phyloP scores from a whole-genome alignment of 2,329 filamentous ascomycete species.

The Aspergillus sp. region DNA sequence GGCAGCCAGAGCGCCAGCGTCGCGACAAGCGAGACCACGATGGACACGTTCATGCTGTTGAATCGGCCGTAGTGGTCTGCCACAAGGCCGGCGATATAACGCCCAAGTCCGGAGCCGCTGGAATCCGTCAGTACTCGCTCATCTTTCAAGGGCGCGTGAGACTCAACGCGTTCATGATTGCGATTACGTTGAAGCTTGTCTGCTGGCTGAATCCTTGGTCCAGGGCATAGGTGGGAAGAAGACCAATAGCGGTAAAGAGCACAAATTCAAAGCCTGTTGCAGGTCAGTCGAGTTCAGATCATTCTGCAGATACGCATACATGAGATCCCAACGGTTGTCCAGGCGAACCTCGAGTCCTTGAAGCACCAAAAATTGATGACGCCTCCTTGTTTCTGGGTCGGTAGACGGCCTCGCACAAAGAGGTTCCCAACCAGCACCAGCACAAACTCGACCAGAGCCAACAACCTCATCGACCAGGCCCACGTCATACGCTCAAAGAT shows the following conservation, averaged over 20 bases:
- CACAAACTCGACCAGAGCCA: constrained; percentile 27
- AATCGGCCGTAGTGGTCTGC: constrained; percentile 40
- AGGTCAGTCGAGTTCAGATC: rapidly evolving
- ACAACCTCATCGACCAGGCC: constrained; percentile 30
- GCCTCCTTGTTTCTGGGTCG: constrained; percentile 23
- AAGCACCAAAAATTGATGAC: constrained; percentile 36
- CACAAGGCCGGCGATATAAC: constrained; percentile 36
- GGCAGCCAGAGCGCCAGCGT: constrained; percentile 28
- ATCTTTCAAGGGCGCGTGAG: too few relatives aligned
- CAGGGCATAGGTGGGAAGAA: constrained; percentile 20
- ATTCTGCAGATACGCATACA: too few relatives aligned
- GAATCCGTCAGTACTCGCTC: constrained; percentile 1
- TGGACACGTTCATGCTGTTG: constrained; percentile 20
- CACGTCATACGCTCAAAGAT: constrained; percentile 28
- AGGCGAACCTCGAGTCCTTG: constrained; percentile 34
- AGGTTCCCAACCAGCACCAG: constrained; percentile 23
- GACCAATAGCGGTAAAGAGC: constrained; percentile 20
- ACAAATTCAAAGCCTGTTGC: constrained; percentile 20
- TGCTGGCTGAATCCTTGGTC: constrained; percentile 19
- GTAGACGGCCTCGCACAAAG: constrained; percentile 30
- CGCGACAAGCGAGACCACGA: constrained; percentile 29
- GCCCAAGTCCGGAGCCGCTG: constrained; percentile 35
- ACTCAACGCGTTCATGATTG: constrained; percentile 22
- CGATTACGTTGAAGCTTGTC: constrained; percentile 29
- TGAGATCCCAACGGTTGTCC: constrained; percentile 38